phyloP scores from a whole-genome alignment of 78 protist genomes.

The Pigoraptor vietnamica region DNA sequence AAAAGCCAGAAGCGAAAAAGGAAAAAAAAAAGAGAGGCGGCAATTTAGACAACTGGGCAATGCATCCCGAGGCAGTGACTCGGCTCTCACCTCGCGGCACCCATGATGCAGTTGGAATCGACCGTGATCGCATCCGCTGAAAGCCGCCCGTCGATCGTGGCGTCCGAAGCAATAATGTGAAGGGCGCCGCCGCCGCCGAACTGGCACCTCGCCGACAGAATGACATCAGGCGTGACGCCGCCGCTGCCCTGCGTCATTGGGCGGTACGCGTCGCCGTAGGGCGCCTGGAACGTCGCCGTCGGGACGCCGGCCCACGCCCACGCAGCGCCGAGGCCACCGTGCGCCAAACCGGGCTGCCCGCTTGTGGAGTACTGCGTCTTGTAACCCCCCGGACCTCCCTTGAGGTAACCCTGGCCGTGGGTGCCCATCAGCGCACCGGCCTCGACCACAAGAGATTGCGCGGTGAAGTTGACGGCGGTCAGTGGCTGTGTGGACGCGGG shows the following conservation, averaged over 20 bases:
- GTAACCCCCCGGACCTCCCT: background rate
- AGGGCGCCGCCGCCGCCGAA: background rate
- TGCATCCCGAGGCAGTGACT: too few relatives aligned
- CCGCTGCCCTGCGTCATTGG: background rate
- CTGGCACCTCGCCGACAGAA: background rate
- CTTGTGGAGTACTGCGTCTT: background rate
- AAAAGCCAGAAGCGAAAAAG: background rate
- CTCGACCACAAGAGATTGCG: background rate
- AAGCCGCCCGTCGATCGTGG: background rate
- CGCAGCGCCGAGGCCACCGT: background rate
- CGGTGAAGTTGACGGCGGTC: background rate
- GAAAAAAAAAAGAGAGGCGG: background rate
- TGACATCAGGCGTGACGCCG: background rate
- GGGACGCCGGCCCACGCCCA: background rate
- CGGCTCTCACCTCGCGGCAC: background rate
- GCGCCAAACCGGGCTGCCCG: background rate
- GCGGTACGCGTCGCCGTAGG: background rate
- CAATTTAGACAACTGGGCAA: too few relatives aligned
- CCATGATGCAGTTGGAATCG: background rate
- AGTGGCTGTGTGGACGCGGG: background rate
- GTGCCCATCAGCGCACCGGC: background rate
- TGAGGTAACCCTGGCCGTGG: background rate
- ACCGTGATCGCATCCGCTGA: background rate
- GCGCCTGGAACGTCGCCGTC: background rate
- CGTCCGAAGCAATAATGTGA: background rate